Conservation (phyloP, 2,329 filamentous ascomycete species). For the Nakataea oryzae region DNA sequence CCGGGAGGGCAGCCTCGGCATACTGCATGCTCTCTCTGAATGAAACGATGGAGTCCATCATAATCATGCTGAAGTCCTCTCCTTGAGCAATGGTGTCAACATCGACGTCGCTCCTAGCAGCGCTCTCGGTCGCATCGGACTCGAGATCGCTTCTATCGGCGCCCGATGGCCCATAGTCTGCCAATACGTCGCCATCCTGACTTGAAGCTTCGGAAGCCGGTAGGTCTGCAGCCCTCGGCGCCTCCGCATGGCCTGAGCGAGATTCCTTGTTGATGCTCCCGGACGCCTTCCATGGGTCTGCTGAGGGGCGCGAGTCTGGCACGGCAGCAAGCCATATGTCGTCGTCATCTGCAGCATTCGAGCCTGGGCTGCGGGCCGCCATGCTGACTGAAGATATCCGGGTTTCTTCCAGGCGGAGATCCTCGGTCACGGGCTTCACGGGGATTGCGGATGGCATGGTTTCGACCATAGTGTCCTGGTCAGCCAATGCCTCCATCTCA, state of each 20-base stretch:
- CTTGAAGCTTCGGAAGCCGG: neutral
- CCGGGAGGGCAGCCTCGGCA: slow-evolving; percentile 24
- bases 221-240: neutral
- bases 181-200: neutral
- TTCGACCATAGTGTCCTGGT: slow-evolving; percentile 9
- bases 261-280: neutral
- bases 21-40: slow-evolving; percentile 30
- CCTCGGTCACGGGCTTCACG: neutral
- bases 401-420: slow-evolving; percentile 6
- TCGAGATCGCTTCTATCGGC: slow-evolving; percentile 13
- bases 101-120: slow-evolving; percentile 12
- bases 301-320: slow-evolving; percentile 5
- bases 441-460: neutral
- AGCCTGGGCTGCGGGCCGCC: neutral
- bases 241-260: neutral
- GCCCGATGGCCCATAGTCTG: slow-evolving; percentile 4
- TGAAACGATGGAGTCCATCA: slow-evolving; percentile 27
- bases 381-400: neutral
- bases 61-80: slow-evolving; percentile 17
- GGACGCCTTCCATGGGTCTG: neutral
- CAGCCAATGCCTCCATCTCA: slow-evolving; percentile 15
- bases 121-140: slow-evolving; percentile 9
- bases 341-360: slow-evolving; percentile 6
- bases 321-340: slow-evolving; percentile 11
- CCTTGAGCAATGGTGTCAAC: slow-evolving; percentile 16